A percentile compares a stretch with the other conserved stretches of the same genome.
Conservation (phyloP, 2,329 filamentous ascomycete genomes). For the Dothideomycetes sp. region DNA sequence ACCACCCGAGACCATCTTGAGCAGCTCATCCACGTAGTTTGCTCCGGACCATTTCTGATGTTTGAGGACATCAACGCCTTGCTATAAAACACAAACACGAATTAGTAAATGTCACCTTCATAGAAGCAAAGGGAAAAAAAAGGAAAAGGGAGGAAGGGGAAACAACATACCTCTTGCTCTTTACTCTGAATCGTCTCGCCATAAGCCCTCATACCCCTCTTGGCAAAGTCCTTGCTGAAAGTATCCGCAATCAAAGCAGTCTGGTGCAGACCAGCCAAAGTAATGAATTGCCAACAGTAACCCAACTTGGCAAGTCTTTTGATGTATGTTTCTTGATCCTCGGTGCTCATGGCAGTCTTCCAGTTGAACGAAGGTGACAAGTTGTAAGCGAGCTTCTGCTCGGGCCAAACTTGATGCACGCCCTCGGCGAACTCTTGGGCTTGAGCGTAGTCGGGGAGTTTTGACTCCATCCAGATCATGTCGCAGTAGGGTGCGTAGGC, state of each 20-base stretch:
- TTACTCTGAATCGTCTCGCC: conserved; percentile 75
- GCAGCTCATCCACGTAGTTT: conserved; percentile 84
- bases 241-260: conserved; percentile 85
- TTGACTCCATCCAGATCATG: conserved; percentile 97
- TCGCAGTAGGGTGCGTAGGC: conserved; percentile 74
- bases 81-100: conserved; percentile 38
- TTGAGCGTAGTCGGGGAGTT: conserved; percentile 83
- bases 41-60: conserved; percentile 99
- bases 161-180: conserved; percentile 71
- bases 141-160: neutral
- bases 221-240: conserved; percentile 74
- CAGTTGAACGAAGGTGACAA: conserved; percentile 99
- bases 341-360: conserved; percentile 88
- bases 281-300: conserved; percentile 99
- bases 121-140: neutral
- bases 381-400: conserved; percentile 99
- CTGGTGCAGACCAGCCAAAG: conserved; percentile 91
- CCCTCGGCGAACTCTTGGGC: conserved; percentile 88
- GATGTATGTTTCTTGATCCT: conserved; percentile 97
- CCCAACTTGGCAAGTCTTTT: conserved; percentile 73
- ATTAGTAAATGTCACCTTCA: too few species aligned
- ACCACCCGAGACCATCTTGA: conserved; percentile 95
- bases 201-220: conserved; percentile 88
- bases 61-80: conserved; percentile 85
- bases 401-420: conserved; percentile 87